Evolutionary conservation across 306 rosid genomes (phyloP).

Genomic region (Astragalus membranaceus): DNA sequence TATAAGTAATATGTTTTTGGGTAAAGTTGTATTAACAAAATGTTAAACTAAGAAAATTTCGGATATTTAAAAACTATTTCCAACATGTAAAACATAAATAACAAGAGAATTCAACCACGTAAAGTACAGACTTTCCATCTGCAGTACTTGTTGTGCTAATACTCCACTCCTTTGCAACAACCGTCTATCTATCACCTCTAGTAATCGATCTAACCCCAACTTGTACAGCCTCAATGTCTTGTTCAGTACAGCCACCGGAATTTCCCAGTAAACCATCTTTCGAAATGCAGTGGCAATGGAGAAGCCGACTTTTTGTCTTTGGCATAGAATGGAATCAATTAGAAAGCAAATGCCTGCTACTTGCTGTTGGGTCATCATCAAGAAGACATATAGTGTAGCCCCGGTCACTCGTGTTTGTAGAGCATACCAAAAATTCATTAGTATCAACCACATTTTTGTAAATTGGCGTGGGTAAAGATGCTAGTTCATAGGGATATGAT

Average conservation of each 20-base stretch:
- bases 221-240: conserved; percentile 98
- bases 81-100: not conserved
- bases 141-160: conserved; percentile 89
- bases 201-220: conserved; percentile 96
- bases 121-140: conserved; percentile 72
- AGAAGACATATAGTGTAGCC: conserved; percentile 55
- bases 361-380: conserved; percentile 88
- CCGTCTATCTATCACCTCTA: conserved; percentile 92
- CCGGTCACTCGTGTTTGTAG: no score
- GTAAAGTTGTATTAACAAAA: conserved; percentile 1
- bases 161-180: conserved; percentile 93
- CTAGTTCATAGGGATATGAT: no score
- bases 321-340: conserved; percentile 77
- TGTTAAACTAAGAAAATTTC: not conserved
- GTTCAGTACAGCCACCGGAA: conserved; percentile 98
- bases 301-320: conserved; percentile 71
- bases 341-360: conserved; percentile 76
- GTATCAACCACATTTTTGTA: not conserved
- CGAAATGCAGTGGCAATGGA: conserved; percentile 86
- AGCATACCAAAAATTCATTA: no score
- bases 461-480: no score
- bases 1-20: not conserved
- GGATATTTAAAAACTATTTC: not conserved
- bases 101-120: not conserved
- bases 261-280: conserved; percentile 91